Evolutionary conservation across 352 stramenopile genomes (phyloP).

Genomic region (Blastocystis sp.): DNA sequence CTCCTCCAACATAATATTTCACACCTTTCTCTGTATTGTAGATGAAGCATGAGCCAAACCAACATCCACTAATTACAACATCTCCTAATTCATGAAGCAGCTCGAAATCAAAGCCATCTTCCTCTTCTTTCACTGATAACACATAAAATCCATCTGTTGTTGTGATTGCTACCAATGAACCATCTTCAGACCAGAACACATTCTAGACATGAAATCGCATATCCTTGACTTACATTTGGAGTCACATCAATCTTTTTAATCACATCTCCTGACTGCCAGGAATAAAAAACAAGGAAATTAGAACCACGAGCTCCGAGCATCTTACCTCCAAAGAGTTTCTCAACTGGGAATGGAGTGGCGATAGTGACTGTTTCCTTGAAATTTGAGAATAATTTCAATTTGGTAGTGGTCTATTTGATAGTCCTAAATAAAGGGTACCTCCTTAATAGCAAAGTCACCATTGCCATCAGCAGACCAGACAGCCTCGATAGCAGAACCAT

Average conservation of each 20-base stretch:
- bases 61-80: slow-evolving; percentile 86
- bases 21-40: slow-evolving; percentile 85
- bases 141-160: slow-evolving; percentile 90
- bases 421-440: not conserved
- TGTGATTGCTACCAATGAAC: slow-evolving; percentile 86
- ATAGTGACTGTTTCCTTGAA: slow-evolving; percentile 92
- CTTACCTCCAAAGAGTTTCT: slow-evolving; percentile 86
- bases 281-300: slow-evolving; percentile 93
- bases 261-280: slow-evolving; percentile 93
- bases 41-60: slow-evolving; percentile 98
- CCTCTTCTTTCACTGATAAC: slow-evolving; percentile 69
- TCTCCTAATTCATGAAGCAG: slow-evolving; percentile 92
- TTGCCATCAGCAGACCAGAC: slow-evolving; percentile 89
- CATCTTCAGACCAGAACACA: slow-evolving; percentile 92
- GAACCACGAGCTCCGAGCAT: slow-evolving; percentile 87
- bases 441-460: slow-evolving; percentile 79
- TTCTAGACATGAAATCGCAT: slow-evolving; percentile 75
- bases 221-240: slow-evolving; percentile 67
- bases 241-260: slow-evolving; percentile 92
- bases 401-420: slow-evolving; percentile 79
- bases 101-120: slow-evolving; percentile 96
- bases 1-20: slow-evolving; percentile 98
- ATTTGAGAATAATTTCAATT: slow-evolving; percentile 94
- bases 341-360: slow-evolving; percentile 84
- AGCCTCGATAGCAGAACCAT: slow-evolving; percentile 92